Evolutionary conservation across 345 rosid species (phyloP).

Genomic region (Citrus sinensis): DVS_A1.0 CM039169.1:12844001-12844500

Average conservation of each 20-base stretch:
- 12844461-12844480: neutral
- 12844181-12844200: slow-evolving; percentile 40
- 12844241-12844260: slow-evolving; percentile 35
- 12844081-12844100: slow-evolving; percentile 32
- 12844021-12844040: slow-evolving; percentile 38
- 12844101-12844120: slow-evolving; percentile 35
- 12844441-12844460: slow-evolving; percentile 44
- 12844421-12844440: slow-evolving; percentile 68
- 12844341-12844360: slow-evolving; percentile 41
- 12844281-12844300: slow-evolving; percentile 28
- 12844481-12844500: too few species aligned
- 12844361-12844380: slow-evolving; percentile 24
- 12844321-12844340: slow-evolving; percentile 69
- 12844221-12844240: slow-evolving; percentile 52
- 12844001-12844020: slow-evolving; percentile 58
- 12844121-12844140: slow-evolving; percentile 59
- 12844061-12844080: slow-evolving; percentile 39
- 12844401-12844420: slow-evolving; percentile 44
- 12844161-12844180: slow-evolving; percentile 75
- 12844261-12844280: slow-evolving; percentile 37
- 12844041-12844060: slow-evolving; percentile 49
- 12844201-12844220: slow-evolving; percentile 28
- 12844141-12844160: slow-evolving; percentile 60
- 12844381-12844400: slow-evolving; percentile 61
- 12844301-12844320: slow-evolving; percentile 49